phyloP scores from a whole-genome alignment of 805 yeast species.

The Vanderwaltozyma tropicalis region DNA sequence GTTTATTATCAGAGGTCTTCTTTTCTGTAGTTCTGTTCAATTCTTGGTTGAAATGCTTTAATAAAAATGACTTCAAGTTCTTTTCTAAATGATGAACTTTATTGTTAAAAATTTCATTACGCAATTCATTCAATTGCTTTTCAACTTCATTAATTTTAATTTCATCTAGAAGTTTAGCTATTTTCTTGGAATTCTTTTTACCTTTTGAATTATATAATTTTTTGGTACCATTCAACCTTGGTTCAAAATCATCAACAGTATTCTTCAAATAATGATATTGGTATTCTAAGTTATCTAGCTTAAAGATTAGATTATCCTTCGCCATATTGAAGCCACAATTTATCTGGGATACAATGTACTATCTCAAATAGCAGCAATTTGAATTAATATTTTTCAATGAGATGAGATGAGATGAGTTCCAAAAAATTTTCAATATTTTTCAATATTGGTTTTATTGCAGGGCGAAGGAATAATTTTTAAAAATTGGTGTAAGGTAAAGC shows the following conservation, averaged over 20 bases:
- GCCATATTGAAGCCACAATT: constrained; percentile 21
- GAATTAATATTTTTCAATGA: constrained; percentile 2
- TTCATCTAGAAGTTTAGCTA: constrained; percentile 12
- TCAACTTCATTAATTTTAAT: constrained; percentile 8
- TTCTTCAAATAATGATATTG: constrained; percentile 24
- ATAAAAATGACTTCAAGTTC: constrained; percentile 8
- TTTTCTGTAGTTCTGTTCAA: constrained; percentile 3
- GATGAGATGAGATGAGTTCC: constrained; percentile 16
- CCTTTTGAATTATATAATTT: constrained; percentile 26
- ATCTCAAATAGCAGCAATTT: not conserved
- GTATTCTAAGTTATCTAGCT: constrained; percentile 28
- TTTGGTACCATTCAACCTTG: constrained; percentile 23
- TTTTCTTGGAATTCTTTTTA: constrained; percentile 21
- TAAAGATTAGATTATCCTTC: constrained; percentile 26
- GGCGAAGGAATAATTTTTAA: too few species aligned
- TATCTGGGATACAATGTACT: too few species aligned
- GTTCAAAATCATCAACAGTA: constrained; percentile 21
- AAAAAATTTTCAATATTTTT: not conserved
- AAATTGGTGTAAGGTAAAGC: too few species aligned
- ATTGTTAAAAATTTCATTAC: constrained; percentile 18
- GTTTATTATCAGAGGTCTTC: constrained; percentile 5
- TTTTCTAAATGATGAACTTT: constrained; percentile 22
- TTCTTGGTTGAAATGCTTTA: constrained; percentile 7
- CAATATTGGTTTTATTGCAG: too few species aligned
- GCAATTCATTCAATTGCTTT: constrained; percentile 12